Percentiles rank a stretch among this genome's conserved stretches.
Conservation (phyloP, 2,329 filamentous ascomycete species). For the Ceratocystis eucalypticola region DNA sequence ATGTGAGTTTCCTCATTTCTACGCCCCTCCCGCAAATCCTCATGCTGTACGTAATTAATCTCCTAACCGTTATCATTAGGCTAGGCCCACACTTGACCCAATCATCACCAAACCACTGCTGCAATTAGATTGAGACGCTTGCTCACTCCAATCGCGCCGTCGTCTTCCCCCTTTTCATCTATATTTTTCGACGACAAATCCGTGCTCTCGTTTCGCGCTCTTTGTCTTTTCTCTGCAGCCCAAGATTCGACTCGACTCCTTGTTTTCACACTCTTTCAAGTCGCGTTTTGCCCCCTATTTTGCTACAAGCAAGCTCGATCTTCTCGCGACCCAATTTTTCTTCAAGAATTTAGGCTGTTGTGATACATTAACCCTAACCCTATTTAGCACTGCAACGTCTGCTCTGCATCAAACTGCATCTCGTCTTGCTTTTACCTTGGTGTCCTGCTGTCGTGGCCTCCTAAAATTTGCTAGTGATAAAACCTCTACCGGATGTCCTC, state of each 20-base stretch:
- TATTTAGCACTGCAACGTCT: not conserved
- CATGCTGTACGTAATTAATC: slow-evolving; percentile 3
- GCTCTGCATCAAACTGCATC: not conserved
- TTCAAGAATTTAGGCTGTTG: not conserved
- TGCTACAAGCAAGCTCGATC: not conserved
- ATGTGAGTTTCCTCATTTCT: not conserved
- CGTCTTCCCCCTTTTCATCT: not conserved
- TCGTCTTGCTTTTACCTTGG: not conserved
- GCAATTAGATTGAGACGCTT: not conserved
- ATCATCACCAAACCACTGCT: not conserved
- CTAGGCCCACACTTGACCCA: slow-evolving; percentile 1
- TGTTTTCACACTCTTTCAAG: not conserved
- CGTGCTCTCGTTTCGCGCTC: not conserved
- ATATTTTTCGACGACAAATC: not conserved
- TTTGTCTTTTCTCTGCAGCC: not conserved
- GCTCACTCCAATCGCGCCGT: not conserved
- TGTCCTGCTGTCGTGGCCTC: not conserved
- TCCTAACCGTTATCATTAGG: not conserved
- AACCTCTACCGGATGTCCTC: slow-evolving; percentile 13
- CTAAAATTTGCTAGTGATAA: not conserved
- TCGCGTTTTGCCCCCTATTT: not conserved
- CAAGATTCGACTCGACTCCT: not conserved
- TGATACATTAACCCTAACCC: slow-evolving; percentile 8
- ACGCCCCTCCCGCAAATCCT: not conserved
- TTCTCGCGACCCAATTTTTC: not conserved